Conservation (phyloP, 257 asterid species). For the Petunia secreta region DNA sequence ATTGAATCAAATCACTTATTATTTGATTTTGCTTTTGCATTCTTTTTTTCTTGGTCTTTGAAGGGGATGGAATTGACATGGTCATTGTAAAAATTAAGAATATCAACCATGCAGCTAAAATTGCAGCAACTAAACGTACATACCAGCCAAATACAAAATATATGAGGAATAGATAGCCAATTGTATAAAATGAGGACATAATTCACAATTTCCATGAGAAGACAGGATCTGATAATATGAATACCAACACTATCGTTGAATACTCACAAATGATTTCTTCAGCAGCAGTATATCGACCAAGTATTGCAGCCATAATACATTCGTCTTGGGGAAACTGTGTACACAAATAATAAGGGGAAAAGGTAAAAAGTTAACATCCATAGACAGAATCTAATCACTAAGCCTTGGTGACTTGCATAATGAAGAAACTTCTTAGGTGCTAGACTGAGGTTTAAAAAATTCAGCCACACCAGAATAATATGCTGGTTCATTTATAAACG, state of each 20-base stretch:
- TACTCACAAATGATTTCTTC: constrained; percentile 86
- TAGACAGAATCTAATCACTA: not conserved
- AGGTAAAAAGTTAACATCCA: not conserved
- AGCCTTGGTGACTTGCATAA: not conserved
- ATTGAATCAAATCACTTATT: not conserved
- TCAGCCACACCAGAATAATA: constrained; percentile 4
- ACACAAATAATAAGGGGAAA: not conserved
- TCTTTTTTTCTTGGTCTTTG: not conserved
- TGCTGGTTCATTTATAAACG: not conserved
- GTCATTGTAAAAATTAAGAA: not conserved
- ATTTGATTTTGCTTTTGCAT: not conserved
- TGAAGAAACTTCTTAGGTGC: constrained; percentile 16
- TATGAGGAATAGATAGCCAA: not conserved
- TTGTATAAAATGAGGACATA: constrained; percentile 23
- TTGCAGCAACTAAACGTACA: not conserved
- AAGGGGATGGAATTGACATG: not conserved
- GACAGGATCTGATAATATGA: not conserved
- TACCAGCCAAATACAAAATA: not conserved
- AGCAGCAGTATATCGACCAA: constrained; percentile 75
- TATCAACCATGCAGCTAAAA: constrained; percentile 8
- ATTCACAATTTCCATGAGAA: not conserved
- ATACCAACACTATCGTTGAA: not conserved
- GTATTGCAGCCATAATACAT: constrained; percentile 88
- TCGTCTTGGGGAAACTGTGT: constrained; percentile 90
- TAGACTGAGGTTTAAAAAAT: not conserved